phyloP scores from a whole-genome alignment of 2,329 filamentous ascomycete species.

The Colletotrichum graminicola region DNA sequence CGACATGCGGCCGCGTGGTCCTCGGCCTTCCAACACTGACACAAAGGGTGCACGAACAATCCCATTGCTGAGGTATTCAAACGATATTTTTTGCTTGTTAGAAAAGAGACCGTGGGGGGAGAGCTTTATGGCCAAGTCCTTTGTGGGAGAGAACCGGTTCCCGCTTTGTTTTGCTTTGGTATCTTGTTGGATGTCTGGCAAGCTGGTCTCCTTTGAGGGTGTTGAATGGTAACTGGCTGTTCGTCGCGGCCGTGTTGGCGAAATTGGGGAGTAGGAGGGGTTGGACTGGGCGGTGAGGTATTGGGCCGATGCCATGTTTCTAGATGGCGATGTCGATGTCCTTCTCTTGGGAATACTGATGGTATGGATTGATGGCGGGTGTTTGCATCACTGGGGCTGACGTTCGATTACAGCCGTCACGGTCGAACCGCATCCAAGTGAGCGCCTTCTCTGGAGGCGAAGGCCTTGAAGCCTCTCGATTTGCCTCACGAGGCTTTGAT shows the following conservation, averaged over 20 bases:
- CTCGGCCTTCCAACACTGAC: background rate
- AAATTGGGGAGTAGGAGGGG: background rate
- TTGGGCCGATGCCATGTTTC: background rate
- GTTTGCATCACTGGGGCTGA: too few species aligned
- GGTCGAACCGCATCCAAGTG: background rate
- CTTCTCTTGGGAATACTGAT: background rate
- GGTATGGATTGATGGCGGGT: background rate
- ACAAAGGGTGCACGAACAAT: constrained; percentile 5
- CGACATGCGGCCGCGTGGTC: background rate
- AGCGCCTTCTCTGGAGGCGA: background rate
- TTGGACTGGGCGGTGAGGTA: background rate
- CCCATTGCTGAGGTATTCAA: background rate
- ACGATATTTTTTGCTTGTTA: background rate
- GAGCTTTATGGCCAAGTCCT: background rate
- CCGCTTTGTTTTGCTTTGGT: background rate
- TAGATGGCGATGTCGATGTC: background rate
- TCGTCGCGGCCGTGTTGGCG: too few species aligned
- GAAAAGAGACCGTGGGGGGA: background rate
- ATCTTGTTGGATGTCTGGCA: background rate
- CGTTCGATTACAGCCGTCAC: background rate
- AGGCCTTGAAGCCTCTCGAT: background rate
- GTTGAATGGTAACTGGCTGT: background rate
- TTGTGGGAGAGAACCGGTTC: background rate
- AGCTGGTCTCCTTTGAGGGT: background rate
- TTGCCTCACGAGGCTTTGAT: background rate